Evolutionary conservation across 306 rosid genomes (phyloP).

Genomic region (Cajanus cajan): DNA sequence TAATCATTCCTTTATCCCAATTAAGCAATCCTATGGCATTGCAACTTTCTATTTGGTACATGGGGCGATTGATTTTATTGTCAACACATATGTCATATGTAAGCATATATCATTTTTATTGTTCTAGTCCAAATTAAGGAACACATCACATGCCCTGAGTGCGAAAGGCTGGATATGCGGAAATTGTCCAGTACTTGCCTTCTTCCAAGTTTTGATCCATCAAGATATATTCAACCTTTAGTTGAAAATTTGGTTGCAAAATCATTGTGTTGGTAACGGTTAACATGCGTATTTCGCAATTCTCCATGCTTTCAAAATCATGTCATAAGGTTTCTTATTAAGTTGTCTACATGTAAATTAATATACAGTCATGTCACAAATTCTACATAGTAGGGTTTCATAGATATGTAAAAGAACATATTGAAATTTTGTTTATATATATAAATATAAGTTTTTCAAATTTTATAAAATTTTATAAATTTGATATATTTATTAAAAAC

Average conservation of each 20-base stretch:
- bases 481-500: too few species aligned
- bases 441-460: too few species aligned
- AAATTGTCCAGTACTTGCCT: background rate
- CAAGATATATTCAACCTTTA: background rate
- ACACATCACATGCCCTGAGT: conserved; percentile 2
- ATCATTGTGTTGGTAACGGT: background rate
- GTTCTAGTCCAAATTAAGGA: background rate
- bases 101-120: background rate
- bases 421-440: too few species aligned
- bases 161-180: conserved; percentile 3
- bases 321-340: background rate
- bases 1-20: background rate
- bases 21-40: background rate
- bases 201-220: background rate
- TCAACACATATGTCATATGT: background rate
- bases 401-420: too few species aligned
- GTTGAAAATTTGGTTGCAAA: background rate
- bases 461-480: too few species aligned
- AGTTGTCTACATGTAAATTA: background rate
- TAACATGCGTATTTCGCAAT: background rate
- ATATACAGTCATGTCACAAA: background rate
- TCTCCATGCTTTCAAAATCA: background rate
- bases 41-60: background rate
- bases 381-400: background rate
- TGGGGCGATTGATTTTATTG: background rate